Evolutionary conservation across 2,329 filamentous ascomycete genomes (phyloP).

Genomic region (Malbranchea cinnamomea): DNA sequence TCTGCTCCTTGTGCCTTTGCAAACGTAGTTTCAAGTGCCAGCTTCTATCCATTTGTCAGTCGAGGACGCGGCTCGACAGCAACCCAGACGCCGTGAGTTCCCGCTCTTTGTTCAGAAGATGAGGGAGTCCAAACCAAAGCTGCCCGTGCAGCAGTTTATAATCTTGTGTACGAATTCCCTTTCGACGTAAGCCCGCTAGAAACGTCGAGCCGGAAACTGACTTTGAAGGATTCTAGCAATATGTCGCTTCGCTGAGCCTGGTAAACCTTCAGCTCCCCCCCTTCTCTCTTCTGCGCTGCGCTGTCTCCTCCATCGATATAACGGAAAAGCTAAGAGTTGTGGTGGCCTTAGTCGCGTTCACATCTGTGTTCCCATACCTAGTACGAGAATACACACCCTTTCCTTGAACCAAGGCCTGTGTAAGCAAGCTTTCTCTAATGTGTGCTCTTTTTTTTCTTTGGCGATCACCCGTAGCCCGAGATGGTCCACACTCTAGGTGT

Average conservation of each 20-base stretch:
- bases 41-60: no score
- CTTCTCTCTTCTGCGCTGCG: background rate
- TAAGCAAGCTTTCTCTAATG: background rate
- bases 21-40: no score
- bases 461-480: conserved; percentile 38
- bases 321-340: conserved; percentile 7
- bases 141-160: conserved; percentile 61
- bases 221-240: conserved; percentile 41
- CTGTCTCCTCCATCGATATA: conserved; percentile 1
- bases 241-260: conserved; percentile 63
- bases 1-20: no score
- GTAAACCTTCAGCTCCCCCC: conserved; percentile 15
- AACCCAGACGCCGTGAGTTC: no score
- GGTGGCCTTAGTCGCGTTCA: conserved; percentile 36
- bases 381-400: conserved; percentile 16
- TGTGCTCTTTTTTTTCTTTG: background rate
- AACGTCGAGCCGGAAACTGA: background rate
- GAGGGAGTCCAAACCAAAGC: conserved; percentile 33
- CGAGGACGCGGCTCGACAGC: no score
- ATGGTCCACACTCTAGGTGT: conserved; percentile 73
- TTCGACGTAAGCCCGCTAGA: no score
- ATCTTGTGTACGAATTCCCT: conserved; percentile 51
- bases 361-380: conserved; percentile 51
- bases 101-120: no score
- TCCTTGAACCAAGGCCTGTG: background rate